Evolutionary conservation across 2,329 filamentous ascomycete genomes (phyloP).

Genomic region (Aureobasidium sp.): DNA sequence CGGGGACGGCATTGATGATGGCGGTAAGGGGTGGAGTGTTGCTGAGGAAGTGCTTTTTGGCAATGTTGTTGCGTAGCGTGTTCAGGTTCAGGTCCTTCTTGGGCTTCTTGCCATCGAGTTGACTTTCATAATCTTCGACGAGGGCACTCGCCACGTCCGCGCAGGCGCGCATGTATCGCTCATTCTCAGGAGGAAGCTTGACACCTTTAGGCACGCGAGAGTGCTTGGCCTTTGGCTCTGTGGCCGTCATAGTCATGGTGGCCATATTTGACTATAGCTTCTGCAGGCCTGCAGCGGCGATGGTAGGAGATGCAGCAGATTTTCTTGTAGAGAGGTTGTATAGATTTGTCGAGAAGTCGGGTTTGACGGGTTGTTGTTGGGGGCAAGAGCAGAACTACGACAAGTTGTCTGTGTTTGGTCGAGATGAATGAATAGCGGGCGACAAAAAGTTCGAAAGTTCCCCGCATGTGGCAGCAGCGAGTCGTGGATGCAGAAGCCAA

Average conservation of each 20-base stretch:
- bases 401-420: not conserved
- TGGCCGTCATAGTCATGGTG: conserved; percentile 56
- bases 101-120: conserved; percentile 63
- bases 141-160: conserved; percentile 90
- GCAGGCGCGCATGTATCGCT: conserved; percentile 88
- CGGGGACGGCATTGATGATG: conserved; percentile 96
- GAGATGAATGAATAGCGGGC: not conserved
- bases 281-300: not conserved
- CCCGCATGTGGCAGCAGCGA: not conserved
- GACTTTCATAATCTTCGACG: conserved; percentile 86
- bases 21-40: conserved; percentile 87
- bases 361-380: not conserved
- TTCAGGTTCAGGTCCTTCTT: conserved; percentile 92
- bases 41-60: conserved; percentile 86
- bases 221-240: conserved; percentile 41
- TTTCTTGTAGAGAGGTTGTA: not conserved
- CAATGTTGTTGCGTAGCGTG: conserved; percentile 71
- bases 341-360: not conserved
- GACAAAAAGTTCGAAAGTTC: conserved; percentile 10
- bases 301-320: not conserved
- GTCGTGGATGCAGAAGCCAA: not conserved
- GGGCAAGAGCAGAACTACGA: not conserved
- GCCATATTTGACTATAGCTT: conserved; percentile 42
- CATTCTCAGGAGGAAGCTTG: conserved; percentile 83
- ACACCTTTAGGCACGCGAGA: conserved; percentile 57